phyloP scores from a whole-genome alignment of 2,329 filamentous ascomycete species.

The Paecilomyces variotii region DNA sequence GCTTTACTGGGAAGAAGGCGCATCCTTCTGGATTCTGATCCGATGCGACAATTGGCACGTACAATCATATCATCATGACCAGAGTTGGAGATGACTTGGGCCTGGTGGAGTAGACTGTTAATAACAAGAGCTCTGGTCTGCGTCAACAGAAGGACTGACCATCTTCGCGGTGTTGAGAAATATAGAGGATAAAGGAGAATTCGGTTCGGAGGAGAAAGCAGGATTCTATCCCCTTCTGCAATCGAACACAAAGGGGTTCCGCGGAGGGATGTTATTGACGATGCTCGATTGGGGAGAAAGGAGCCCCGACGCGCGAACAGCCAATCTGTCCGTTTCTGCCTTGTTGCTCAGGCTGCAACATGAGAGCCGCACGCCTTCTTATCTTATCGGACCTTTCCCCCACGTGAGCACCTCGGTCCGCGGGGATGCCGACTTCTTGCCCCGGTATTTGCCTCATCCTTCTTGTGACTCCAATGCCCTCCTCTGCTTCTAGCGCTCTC shows the following conservation, averaged over 20 bases:
- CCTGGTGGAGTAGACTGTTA: slow-evolving; percentile 33
- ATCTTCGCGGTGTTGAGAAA: slow-evolving; percentile 2
- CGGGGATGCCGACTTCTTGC: slow-evolving; percentile 12
- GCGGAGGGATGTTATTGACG: background rate
- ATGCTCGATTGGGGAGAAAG: background rate
- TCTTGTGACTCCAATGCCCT: slow-evolving; percentile 1
- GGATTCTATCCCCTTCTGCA: background rate
- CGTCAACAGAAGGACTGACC: slow-evolving; percentile 4
- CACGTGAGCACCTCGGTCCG: slow-evolving; percentile 12
- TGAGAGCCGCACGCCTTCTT: slow-evolving; percentile 14
- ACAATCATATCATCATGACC: slow-evolving; percentile 99
- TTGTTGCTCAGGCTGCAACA: background rate
- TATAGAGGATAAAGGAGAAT: background rate
- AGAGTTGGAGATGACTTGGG: slow-evolving; percentile 74
- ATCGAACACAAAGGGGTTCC: background rate
- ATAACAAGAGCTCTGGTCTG: background rate
- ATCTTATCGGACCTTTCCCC: slow-evolving; percentile 17
- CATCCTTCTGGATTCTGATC: background rate
- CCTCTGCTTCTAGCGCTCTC: slow-evolving; percentile 17
- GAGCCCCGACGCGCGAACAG: slow-evolving; percentile 6
- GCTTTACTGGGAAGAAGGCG: background rate
- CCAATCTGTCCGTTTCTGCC: slow-evolving; percentile 18
- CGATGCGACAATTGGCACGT: slow-evolving; percentile 39
- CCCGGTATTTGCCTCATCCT: slow-evolving; percentile 3
- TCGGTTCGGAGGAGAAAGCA: background rate